phyloP scores from a whole-genome alignment of 805 yeast species.

The Zygoascus ofunaensis region DNA sequence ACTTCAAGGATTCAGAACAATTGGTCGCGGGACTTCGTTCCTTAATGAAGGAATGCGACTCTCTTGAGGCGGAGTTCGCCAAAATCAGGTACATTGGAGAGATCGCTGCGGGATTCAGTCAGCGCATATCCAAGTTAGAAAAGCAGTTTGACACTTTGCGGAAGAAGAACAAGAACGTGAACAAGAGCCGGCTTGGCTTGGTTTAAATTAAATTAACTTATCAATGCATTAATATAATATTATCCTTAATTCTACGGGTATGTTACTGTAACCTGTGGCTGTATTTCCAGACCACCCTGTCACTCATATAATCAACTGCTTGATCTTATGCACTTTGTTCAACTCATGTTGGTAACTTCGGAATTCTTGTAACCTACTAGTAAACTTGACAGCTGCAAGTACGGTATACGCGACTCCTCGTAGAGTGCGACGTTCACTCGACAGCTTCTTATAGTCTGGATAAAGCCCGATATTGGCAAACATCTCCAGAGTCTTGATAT shows the following conservation, averaged over 20 bases:
- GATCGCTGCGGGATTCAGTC: slow-evolving; percentile 35
- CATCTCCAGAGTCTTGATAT: slow-evolving; percentile 22
- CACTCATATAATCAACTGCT: background rate
- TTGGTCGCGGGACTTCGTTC: slow-evolving; percentile 32
- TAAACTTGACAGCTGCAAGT: slow-evolving; percentile 25
- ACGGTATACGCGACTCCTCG: slow-evolving; percentile 22
- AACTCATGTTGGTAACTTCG: slow-evolving; percentile 3
- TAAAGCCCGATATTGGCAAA: slow-evolving; percentile 17
- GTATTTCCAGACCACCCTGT: background rate
- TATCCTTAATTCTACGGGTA: background rate
- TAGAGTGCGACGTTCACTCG: slow-evolving; percentile 13
- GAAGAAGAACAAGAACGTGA: too few species aligned
- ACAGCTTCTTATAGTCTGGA: slow-evolving; percentile 8
- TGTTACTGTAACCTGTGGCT: background rate
- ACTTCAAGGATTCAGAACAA: slow-evolving; percentile 15
- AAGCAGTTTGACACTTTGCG: slow-evolving; percentile 11
- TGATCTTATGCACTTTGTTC: background rate
- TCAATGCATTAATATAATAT: background rate
- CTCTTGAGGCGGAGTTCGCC: slow-evolving; percentile 42
- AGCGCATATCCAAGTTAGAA: slow-evolving; percentile 32
- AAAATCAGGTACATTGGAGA: slow-evolving; percentile 44
- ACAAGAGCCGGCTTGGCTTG: background rate
- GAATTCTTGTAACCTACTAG: slow-evolving; percentile 16
- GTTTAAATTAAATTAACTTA: background rate
- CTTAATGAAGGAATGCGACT: slow-evolving; percentile 36